A percentile compares a stretch with the other conserved stretches of the same genome.
Conservation (phyloP, 164 flowering plant genomes). For the Berberis thunbergii region DNA sequence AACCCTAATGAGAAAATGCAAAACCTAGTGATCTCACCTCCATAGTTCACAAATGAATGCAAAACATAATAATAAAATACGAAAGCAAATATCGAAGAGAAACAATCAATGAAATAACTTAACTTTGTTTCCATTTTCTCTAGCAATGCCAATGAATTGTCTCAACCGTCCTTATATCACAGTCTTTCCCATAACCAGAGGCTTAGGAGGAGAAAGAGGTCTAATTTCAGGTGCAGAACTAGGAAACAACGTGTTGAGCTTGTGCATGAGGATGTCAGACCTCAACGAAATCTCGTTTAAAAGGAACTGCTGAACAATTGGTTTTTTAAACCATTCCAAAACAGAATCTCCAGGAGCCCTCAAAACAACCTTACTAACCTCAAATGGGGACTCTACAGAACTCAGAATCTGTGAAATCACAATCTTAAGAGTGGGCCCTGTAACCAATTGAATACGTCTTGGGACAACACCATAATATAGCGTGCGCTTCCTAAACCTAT, state of each 20-base stretch:
- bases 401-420: conserved; percentile 82
- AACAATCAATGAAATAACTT: too few relatives aligned
- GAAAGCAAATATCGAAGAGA: too few relatives aligned
- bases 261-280: conserved; percentile 90
- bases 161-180: too few relatives aligned
- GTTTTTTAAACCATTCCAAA: conserved; percentile 96
- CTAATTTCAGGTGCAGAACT: conserved; percentile 90
- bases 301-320: conserved; percentile 93
- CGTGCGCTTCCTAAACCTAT: conserved; percentile 93
- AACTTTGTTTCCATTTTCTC: too few relatives aligned
- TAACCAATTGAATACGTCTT: conserved; percentile 84
- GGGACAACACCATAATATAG: conserved; percentile 93
- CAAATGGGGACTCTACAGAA: conserved; percentile 92
- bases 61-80: too few relatives aligned
- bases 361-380: conserved; percentile 94
- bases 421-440: conserved; percentile 89
- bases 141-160: too few relatives aligned
- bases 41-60: too few relatives aligned
- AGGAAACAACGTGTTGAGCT: conserved; percentile 74
- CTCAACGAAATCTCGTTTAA: conserved; percentile 91
- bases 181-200: conserved; percentile 24
- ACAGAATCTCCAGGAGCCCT: conserved; percentile 91
- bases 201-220: conserved; percentile 78
- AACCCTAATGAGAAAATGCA: too few relatives aligned
- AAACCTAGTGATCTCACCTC: too few relatives aligned